phyloP scores from a whole-genome alignment of 2,329 filamentous ascomycete genomes.

The Trichoderma atroviride region DNA sequence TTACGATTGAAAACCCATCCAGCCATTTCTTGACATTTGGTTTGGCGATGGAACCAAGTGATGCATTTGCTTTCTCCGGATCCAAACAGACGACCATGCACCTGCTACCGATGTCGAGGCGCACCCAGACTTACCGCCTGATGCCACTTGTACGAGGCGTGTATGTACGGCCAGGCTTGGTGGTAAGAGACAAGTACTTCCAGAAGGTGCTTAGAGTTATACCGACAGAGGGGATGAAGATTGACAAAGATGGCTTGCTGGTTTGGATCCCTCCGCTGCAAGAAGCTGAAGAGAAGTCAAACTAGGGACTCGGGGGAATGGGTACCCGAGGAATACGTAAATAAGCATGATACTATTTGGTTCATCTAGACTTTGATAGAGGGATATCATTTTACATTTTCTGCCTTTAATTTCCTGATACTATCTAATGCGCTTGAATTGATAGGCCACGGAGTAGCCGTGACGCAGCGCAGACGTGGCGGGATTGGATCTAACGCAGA shows the following conservation, averaged over 20 bases:
- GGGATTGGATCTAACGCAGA: neutral
- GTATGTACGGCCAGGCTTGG: slow-evolving; percentile 73
- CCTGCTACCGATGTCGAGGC: slow-evolving; percentile 77
- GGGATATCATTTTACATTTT: neutral
- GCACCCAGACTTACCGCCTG: slow-evolving; percentile 73
- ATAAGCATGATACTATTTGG: neutral
- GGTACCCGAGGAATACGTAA: neutral
- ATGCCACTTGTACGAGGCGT: slow-evolving; percentile 65
- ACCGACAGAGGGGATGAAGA: slow-evolving; percentile 72
- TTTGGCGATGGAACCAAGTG: slow-evolving; percentile 86
- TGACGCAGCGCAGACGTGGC: neutral
- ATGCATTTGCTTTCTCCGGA: slow-evolving; percentile 91
- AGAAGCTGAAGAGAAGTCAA: slow-evolving; percentile 20
- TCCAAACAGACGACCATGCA: slow-evolving; percentile 79
- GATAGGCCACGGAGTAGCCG: neutral
- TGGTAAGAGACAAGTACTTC: slow-evolving; percentile 88
- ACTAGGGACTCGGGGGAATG: neutral
- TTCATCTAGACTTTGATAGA: slow-evolving; percentile 14
- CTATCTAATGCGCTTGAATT: neutral
- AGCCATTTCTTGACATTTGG: slow-evolving; percentile 94
- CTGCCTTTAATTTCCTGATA: neutral
- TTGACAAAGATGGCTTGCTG: slow-evolving; percentile 64
- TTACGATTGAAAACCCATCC: slow-evolving; percentile 89
- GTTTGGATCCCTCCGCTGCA: slow-evolving; percentile 58
- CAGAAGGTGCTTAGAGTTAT: slow-evolving; percentile 85